Conservation (phyloP, 345 rosid species). For the Hirschfeldia incana region DNA sequence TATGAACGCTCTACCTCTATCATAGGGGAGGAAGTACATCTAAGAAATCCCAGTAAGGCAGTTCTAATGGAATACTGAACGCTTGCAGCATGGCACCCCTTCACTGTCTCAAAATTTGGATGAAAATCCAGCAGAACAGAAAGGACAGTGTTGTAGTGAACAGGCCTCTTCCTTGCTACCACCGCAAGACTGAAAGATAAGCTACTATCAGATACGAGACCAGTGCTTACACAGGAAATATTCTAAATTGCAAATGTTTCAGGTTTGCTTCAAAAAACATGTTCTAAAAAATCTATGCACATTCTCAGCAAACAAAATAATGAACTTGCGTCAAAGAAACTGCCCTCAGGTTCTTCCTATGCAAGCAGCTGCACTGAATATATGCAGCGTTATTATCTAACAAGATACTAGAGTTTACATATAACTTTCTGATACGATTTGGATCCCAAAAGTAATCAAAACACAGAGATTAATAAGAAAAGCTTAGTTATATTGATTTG, state of each 20-base stretch:
- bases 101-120: slow-evolving; percentile 56
- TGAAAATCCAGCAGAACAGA: slow-evolving; percentile 75
- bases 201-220: slow-evolving; percentile 38
- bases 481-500: no score
- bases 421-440: background rate
- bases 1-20: slow-evolving; percentile 60
- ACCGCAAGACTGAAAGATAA: slow-evolving; percentile 80
- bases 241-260: slow-evolving; percentile 28
- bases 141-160: slow-evolving; percentile 62
- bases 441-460: background rate
- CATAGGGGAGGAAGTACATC: slow-evolving; percentile 69
- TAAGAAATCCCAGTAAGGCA: slow-evolving; percentile 90
- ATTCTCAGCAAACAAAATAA: slow-evolving; percentile 23
- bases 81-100: slow-evolving; percentile 70
- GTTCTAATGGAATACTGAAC: slow-evolving; percentile 84
- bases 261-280: slow-evolving; percentile 19
- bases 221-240: slow-evolving; percentile 9
- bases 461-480: no score
- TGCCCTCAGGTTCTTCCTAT: slow-evolving; percentile 1
- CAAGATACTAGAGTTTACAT: background rate
- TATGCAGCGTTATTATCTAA: slow-evolving; percentile 4
- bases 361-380: background rate
- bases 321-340: slow-evolving; percentile 19
- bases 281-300: slow-evolving; percentile 5
- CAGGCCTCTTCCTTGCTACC: slow-evolving; percentile 82